phyloP scores from a whole-genome alignment of 495 filamentous ascomycete genomes.

The Bacidia rubella region DNA sequence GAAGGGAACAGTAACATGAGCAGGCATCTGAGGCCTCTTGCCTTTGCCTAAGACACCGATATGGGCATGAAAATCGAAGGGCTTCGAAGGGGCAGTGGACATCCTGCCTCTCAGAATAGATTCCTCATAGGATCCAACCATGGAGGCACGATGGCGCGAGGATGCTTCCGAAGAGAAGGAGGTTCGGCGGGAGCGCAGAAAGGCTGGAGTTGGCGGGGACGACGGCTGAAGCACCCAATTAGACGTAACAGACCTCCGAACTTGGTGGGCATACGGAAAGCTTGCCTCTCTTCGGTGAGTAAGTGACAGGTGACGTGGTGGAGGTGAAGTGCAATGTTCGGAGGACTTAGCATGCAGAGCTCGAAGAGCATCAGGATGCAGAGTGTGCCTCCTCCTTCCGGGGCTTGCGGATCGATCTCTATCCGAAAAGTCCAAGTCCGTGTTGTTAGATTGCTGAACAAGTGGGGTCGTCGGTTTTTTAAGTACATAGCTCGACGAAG shows the following conservation, averaged over 20 bases:
- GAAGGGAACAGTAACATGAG: conserved; percentile 86
- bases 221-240: conserved; percentile 44
- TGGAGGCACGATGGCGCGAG: conserved; percentile 71
- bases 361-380: conserved; percentile 43
- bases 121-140: conserved; percentile 97
- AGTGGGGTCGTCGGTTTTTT: conserved; percentile 86
- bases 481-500: conserved; percentile 71
- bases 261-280: conserved; percentile 53
- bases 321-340: conserved; percentile 8
- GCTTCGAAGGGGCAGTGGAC: conserved; percentile 92
- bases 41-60: conserved; percentile 88
- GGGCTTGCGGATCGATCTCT: conserved; percentile 24
- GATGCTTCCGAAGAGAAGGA: conserved; percentile 65
- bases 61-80: conserved; percentile 85
- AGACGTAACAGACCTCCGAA: conserved; percentile 58
- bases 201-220: conserved; percentile 45
- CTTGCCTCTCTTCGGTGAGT: conserved; percentile 38
- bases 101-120: conserved; percentile 89
- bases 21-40: conserved; percentile 75
- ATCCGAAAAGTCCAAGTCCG: conserved; percentile 58
- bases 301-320: conserved; percentile 12
- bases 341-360: conserved; percentile 28
- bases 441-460: conserved; percentile 78
- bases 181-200: conserved; percentile 47
- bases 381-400: conserved; percentile 43